Conservation (phyloP, 1,139 yeast species). For the Sugiyamaella castrensis region DNA sequence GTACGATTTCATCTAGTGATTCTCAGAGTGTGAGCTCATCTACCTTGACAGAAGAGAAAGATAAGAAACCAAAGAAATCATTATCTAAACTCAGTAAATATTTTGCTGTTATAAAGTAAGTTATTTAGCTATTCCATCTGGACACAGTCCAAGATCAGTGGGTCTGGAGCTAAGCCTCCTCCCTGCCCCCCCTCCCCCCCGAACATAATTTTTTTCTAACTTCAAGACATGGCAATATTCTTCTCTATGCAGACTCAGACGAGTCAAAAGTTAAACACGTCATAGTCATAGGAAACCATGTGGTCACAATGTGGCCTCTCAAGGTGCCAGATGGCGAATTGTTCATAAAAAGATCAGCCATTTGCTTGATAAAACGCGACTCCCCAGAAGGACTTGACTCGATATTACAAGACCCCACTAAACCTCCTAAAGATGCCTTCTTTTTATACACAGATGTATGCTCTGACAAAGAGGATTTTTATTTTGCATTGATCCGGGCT, state of each 20-base stretch:
- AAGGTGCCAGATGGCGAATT: conserved; percentile 66
- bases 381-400: conserved; percentile 18
- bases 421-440: conserved; percentile 56
- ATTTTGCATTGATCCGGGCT: conserved; percentile 76
- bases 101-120: conserved; percentile 38
- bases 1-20: conserved; percentile 15
- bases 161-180: too few species aligned
- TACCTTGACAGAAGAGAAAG: conserved; percentile 2
- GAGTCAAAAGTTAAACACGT: conserved; percentile 71
- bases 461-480: conserved; percentile 88
- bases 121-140: too few species aligned
- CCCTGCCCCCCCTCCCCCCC: neutral
- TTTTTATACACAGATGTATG: conserved; percentile 75
- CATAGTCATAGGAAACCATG: conserved; percentile 65
- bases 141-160: too few species aligned
- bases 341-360: conserved; percentile 75
- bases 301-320: conserved; percentile 87
- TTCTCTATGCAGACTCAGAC: conserved; percentile 68
- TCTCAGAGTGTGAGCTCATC: conserved; percentile 19
- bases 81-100: conserved; percentile 34
- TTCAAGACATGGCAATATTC: conserved; percentile 78
- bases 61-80: conserved; percentile 18
- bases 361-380: conserved; percentile 49
- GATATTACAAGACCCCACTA: conserved; percentile 23
- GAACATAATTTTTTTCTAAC: conserved; percentile 32